Base-by-base conservation (phyloP, 2,329 filamentous ascomycete genomes). In the Sphaerostilbella broomeana region DNA sequence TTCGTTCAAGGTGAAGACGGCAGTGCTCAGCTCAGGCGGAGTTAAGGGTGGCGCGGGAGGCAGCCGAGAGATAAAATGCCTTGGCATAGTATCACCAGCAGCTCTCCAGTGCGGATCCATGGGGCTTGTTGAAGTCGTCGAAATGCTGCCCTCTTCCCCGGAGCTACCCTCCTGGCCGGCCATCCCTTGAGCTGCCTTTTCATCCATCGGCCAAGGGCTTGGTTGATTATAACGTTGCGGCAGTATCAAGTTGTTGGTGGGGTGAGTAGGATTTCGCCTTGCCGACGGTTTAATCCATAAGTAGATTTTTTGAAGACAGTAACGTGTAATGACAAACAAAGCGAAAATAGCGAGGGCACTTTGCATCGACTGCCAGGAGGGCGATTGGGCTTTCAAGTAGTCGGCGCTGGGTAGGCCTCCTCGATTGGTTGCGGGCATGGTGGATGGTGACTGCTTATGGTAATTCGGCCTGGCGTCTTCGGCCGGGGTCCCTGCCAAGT, bases 31-130 rank as follows among this genome's bases (percentile, higher is more conserved):
- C 43, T 64, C 62, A 6, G 70, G 68, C 9, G 71, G 66, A 29
- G 68, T 75, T 50, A 74, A 54, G 40, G 72, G 70, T 40, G 67
- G 65, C 30, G 70, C 66, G 35, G 63, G 69, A 36, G 65, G 65
- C 39, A 60, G 61, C 30, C 64, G 60, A 33, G 61, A 55, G 44
- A 63, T 53, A 45, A 63, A 43, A 26, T 53, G 52, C 35, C 53
- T 52, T 38, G 53, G 50, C 49, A 53, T 38, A 15, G 46, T 47
- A 54, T 50, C 52, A 49, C 43, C 49, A 21, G 44, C 44, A 32
- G 43, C 32, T 21, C 27, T 47, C 58, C 56, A 57, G 31, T 49
- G 51, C 22, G 50, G 43, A 44, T 54, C 49, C 39, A 57, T 52
- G 45, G 41, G 38, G 18, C 16, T 29, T 16, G 22, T 28, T 13